These are phyloP conservation scores for Auxenochlorella pyrenoidosa DNA, from an alignment of 139 green algal genomes.

Conservation along the genomic window DNA sequence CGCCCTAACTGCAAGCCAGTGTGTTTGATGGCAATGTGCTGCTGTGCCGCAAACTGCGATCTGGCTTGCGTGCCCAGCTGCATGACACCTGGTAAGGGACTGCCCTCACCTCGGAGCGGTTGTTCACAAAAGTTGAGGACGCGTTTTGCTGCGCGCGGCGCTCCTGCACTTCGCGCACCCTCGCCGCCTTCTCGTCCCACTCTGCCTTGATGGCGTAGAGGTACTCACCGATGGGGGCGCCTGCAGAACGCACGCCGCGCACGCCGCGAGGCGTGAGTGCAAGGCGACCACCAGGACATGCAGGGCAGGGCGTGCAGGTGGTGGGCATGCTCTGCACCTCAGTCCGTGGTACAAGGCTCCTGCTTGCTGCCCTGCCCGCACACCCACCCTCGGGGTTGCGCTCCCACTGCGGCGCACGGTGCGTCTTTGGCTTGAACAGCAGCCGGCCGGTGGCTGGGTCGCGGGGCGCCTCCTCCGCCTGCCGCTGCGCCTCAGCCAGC, in stretches of 20 bases:
- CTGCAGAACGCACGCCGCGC: not conserved
- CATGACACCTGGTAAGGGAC: not conserved
- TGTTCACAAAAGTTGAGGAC: conserved; percentile 39
- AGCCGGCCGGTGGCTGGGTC: conserved; percentile 71
- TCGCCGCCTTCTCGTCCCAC: conserved; percentile 45
- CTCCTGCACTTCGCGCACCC: conserved; percentile 19
- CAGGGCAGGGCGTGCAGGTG: not conserved
- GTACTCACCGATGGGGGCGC: conserved; percentile 70
- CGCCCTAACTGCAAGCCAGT: not conserved
- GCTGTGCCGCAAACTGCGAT: no score
- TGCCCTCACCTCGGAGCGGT: conserved; percentile 12
- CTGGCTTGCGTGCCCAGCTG: no score
- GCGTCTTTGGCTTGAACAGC: conserved; percentile 77
- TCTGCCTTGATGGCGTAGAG: conserved; percentile 72
- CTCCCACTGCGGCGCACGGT: conserved; percentile 47
- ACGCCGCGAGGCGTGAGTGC: not conserved
- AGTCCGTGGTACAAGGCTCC: no score
- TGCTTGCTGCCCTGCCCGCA: no score
- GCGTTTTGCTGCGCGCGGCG: conserved; percentile 39
- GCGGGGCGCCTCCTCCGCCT: conserved; percentile 45
- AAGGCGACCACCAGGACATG: no score
- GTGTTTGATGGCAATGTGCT: no score
- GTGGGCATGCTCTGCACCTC: not conserved
- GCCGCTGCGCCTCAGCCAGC: conserved; percentile 53
- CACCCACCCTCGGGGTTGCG: conserved; percentile 51